Evolutionary conservation across 345 rosid species (phyloP).

Genomic region (Citrus reticulata): DNA sequence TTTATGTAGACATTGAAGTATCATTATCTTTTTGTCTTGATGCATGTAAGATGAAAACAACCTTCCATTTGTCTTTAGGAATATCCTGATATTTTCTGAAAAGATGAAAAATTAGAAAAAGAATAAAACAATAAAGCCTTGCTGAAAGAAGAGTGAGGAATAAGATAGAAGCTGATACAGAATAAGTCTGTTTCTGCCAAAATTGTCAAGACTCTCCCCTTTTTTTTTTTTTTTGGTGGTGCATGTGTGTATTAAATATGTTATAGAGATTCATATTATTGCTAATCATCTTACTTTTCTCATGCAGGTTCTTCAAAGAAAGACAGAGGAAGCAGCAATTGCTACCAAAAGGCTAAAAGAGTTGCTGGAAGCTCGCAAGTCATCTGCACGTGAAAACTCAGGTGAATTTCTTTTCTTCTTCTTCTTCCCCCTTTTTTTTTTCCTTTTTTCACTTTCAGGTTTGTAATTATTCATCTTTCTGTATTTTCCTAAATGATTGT

Average conservation of each 20-base stretch:
- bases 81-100: neutral
- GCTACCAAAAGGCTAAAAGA: slow-evolving; percentile 83
- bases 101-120: neutral
- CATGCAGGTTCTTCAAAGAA: slow-evolving; percentile 77
- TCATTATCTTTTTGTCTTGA: neutral
- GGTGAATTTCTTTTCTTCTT: slow-evolving; percentile 17
- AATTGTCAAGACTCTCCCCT: neutral
- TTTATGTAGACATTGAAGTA: neutral
- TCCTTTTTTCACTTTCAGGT: neutral
- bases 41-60: neutral
- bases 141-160: neutral
- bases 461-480: neutral
- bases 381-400: slow-evolving; percentile 42
- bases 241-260: no score
- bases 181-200: neutral
- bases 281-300: neutral
- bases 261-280: neutral
- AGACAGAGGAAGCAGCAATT: slow-evolving; percentile 84
- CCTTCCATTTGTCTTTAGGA: neutral
- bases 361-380: slow-evolving; percentile 69
- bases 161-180: neutral
- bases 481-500: slow-evolving; percentile 12
- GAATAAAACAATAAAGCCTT: neutral
- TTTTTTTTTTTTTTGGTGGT: neutral
- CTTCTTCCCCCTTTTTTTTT: neutral